A percentile compares a stretch with the other conserved stretches of the same genome.
Conservation (phyloP, 2,329 filamentous ascomycete genomes). For the Nectriaceae sp. region DNA sequence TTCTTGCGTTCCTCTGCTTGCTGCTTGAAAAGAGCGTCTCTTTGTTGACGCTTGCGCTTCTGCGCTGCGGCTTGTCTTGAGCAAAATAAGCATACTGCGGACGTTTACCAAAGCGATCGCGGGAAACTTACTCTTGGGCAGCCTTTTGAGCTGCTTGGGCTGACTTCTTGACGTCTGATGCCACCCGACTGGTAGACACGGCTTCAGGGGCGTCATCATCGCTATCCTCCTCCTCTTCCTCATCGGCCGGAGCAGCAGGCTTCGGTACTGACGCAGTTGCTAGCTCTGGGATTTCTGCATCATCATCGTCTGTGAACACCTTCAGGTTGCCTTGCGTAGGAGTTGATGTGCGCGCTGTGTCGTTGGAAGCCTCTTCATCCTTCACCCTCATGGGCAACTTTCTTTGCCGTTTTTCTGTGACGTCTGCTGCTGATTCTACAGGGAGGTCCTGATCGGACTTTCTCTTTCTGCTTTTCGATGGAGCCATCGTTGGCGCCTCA, state of each 20-base stretch:
- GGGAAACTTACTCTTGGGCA: constrained; percentile 49
- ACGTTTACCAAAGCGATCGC: background rate
- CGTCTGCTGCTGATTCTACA: constrained; percentile 9
- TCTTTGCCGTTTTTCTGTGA: constrained; percentile 21
- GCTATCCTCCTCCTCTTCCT: constrained; percentile 42
- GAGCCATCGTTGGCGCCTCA: constrained; percentile 21
- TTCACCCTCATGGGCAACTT: constrained; percentile 39
- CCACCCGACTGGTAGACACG: constrained; percentile 54
- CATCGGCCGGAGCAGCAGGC: constrained; percentile 19
- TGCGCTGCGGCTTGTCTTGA: constrained; percentile 50
- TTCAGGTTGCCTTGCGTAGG: constrained; percentile 29
- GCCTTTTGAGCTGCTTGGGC: constrained; percentile 50
- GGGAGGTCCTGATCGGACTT: constrained; percentile 26
- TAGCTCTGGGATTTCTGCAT: constrained; percentile 21
- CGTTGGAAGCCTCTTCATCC: constrained; percentile 23
- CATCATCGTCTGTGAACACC: constrained; percentile 38
- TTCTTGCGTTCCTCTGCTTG: constrained; percentile 55
- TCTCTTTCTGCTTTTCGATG: constrained; percentile 31
- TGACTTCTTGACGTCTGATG: constrained; percentile 47
- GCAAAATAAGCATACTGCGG: background rate
- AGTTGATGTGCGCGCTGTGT: constrained; percentile 4
- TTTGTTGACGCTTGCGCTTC: constrained; percentile 58
- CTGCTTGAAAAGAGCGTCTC: constrained; percentile 55
- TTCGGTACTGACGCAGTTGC: constrained; percentile 11
- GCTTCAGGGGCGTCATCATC: constrained; percentile 61